Base-by-base conservation (phyloP, 2,329 filamentous ascomycete genomes). In the Fusarium continuum region DNA sequence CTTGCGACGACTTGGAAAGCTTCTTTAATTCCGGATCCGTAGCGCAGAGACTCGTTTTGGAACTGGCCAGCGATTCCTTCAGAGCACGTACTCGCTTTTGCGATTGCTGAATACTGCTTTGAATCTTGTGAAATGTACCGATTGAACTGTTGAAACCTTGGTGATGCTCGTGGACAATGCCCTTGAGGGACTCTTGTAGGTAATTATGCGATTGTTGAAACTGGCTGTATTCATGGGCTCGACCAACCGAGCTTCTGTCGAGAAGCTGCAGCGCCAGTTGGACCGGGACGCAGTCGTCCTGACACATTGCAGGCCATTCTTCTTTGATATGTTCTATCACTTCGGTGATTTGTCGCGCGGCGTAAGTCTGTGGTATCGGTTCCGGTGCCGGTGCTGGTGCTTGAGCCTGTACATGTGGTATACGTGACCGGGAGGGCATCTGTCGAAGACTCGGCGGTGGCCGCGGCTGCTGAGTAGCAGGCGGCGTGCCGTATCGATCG, bases 81-180 rank as follows among this genome's bases (percentile, higher is more conserved):
- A 99, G 81, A 11, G 83, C 82, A 55, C 94, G 88, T 49, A 99
- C 92, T 58, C 92, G 88, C 71, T 88, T 88, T 77, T 99, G 95
- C 14, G 93, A 97, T 45, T 87, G 83, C 70, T 94, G 91, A 65
- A 99, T 95, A 77, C 92, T 97, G 47, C 89, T 88, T 76, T 99
- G 95, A 61, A 99, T 99, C 77, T 96, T 97, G 81, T 99, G 96
- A 74, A 98, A 99, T 17, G 94, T 98, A 76, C 94, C 95, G 64
- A 99, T 98, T 45, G 94, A 97, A 76, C 92, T 97, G 79, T 98
- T 99, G 84, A 99, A 99, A 40, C 95, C 96, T 76, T 99, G 95
- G 73, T 99, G 94, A 74, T 99, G 94, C 79, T 99, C 94, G 76
- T 99, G 97, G 22, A 99, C 95, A 70, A 99, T 97, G 28, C 89